Evolutionary conservation across 2,329 filamentous ascomycete genomes (phyloP), one percentile per base, ranked within the genome.

Genomic region (Huntiella decipiens): DNA sequence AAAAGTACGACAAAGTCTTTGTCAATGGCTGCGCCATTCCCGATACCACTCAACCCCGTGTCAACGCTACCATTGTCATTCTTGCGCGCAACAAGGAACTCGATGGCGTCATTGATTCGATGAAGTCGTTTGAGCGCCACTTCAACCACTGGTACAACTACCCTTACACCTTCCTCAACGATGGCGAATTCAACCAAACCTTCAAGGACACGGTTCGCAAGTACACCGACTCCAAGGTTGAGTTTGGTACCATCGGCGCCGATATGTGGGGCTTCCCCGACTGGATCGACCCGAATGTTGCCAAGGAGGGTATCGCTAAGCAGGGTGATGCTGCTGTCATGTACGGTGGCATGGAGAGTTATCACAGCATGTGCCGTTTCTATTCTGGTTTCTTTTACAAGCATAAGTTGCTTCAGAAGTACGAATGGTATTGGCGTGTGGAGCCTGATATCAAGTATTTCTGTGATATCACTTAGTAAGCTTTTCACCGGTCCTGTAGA

Each of bases 401-500:
- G 62, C 91, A 98, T 60, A 82, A 87, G 52, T 74, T 96, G 32
- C 73, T 98, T 39, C 74, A 82, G 58, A 96, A 96, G 63, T 98
- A 96, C 64, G 86, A 96, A 59, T 98, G 91, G 91, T 98, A 98
- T 68, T 98, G 91, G 91, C 85, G 91, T 52, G 69, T 98, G 55
- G 91, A 98, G 70, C 91, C 91, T 53, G 91, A 98, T 64, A 96
- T 98, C 74, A 95, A 88, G 66, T 98, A 96, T 67, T 98, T 98
- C 67, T 98, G 91, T 63, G 91, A 98, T 60, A 96, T 98, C 54
- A 98, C 91, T 53, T 98, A 98, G 83, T 88, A 76, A 38, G 56
- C 54, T 32, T 34, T 4, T 15, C 12, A 17, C 11, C 28, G 32
- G 17, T 7, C 10, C 5, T 13, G 12, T 12, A 19, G 19, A 12